phyloP scores from a whole-genome alignment of 345 rosid species.

The Citrus sp. region DNA sequence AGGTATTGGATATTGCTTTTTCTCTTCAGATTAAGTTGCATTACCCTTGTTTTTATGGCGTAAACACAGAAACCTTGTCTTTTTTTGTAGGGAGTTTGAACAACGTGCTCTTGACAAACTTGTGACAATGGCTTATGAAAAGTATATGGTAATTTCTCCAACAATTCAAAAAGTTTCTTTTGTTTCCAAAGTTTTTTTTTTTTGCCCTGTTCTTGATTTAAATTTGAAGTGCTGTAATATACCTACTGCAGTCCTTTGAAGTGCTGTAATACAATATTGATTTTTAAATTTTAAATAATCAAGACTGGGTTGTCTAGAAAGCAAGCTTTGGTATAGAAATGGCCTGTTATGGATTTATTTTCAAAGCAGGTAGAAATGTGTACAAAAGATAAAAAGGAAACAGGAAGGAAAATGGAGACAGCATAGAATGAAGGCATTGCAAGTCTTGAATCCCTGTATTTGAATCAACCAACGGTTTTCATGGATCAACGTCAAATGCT shows the following conservation, averaged over 20 bases:
- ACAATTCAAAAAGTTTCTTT: not conserved
- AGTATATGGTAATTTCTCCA: slow-evolving; percentile 59
- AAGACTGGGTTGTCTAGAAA: not conserved
- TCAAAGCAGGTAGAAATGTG: not conserved
- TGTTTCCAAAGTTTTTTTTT: not conserved
- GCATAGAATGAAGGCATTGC: not conserved
- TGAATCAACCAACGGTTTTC: not conserved
- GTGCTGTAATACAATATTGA: not conserved
- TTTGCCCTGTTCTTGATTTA: not conserved
- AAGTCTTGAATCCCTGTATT: not conserved
- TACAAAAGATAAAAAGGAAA: not conserved
- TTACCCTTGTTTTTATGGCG: slow-evolving; percentile 1
- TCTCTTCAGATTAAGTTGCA: slow-evolving; percentile 14
- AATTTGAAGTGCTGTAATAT: not conserved
- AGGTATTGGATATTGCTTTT: slow-evolving; percentile 43
- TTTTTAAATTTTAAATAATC: not conserved
- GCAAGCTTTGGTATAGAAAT: not conserved
- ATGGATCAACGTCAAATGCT: not conserved
- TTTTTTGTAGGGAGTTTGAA: slow-evolving; percentile 61
- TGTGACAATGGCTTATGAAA: slow-evolving; percentile 74
- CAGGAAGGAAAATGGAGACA: not conserved
- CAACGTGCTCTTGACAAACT: slow-evolving; percentile 73
- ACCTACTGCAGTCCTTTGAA: not conserved
- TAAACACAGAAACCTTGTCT: slow-evolving; percentile 2
- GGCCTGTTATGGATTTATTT: not conserved